phyloP scores from a whole-genome alignment of 1,284 basidiomycete species.

The Tylopilus sp. region DNA sequence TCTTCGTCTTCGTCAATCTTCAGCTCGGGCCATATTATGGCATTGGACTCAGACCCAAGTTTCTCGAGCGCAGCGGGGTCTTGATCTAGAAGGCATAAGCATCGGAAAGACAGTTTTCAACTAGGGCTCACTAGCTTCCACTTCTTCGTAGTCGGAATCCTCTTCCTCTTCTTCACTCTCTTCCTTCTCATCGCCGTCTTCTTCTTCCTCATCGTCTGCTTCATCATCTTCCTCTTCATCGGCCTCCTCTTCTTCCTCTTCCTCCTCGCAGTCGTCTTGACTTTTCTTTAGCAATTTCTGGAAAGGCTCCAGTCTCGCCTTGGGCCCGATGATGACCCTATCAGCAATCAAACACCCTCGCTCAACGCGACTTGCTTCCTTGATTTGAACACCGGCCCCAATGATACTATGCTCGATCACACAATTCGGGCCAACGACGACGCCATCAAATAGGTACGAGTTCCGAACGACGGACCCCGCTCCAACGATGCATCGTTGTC shows the following conservation, averaged over 20 bases:
- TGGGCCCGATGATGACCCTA: constrained; percentile 71
- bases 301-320: constrained; percentile 65
- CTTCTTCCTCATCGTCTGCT: constrained; percentile 27
- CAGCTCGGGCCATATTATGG: constrained; percentile 62
- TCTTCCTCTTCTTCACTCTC: constrained; percentile 36
- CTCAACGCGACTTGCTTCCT: constrained; percentile 57
- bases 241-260: constrained; percentile 28
- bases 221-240: constrained; percentile 31
- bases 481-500: constrained; percentile 67
- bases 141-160: constrained; percentile 60
- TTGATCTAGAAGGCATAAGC: constrained; percentile 37
- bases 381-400: constrained; percentile 69
- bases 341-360: constrained; percentile 77
- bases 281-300: constrained; percentile 60
- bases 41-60: constrained; percentile 61
- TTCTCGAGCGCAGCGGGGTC: constrained; percentile 36
- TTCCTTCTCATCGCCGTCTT: constrained; percentile 32
- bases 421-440: constrained; percentile 72
- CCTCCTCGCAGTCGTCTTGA: constrained; percentile 32
- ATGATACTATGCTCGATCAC: constrained; percentile 74
- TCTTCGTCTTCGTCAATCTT: constrained; percentile 56
- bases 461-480: constrained; percentile 57
- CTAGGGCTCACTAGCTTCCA: constrained; percentile 51
- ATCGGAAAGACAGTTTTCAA: background rate
- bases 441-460: constrained; percentile 81